Evolutionary conservation across 192 early-diverging fungal genomes (phyloP).

Genomic region (Chytriomyces sp.): DNA sequence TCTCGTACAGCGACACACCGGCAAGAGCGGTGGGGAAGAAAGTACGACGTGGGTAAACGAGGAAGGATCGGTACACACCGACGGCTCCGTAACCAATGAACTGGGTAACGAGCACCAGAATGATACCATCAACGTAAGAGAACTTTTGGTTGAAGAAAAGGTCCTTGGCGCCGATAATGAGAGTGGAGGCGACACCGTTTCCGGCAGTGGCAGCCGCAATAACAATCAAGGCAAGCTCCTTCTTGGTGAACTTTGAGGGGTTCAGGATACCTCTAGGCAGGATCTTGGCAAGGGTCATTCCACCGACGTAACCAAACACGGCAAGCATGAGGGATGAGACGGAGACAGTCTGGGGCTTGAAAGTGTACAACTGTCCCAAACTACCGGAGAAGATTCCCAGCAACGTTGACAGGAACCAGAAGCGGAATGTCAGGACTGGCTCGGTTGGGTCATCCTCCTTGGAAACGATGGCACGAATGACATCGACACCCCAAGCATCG

Average conservation of each 20-base stretch:
- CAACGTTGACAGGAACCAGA: constrained; percentile 47
- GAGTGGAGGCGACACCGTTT: too few species aligned
- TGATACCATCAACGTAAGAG: constrained; percentile 67
- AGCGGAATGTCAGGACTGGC: constrained; percentile 59
- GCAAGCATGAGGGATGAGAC: constrained; percentile 7
- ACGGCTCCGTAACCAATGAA: constrained; percentile 66
- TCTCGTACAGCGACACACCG: constrained; percentile 75
- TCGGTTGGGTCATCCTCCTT: constrained; percentile 21
- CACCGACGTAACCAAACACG: background rate
- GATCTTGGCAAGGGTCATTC: too few species aligned
- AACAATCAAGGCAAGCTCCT: too few species aligned
- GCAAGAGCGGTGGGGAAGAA: constrained; percentile 79
- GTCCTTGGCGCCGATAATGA: background rate
- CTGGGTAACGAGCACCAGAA: constrained; percentile 25
- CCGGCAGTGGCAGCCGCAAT: too few species aligned
- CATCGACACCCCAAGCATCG: background rate
- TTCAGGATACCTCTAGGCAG: too few species aligned
- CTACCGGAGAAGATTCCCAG: constrained; percentile 42
- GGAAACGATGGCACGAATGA: background rate
- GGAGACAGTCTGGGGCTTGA: constrained; percentile 17
- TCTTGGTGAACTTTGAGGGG: too few species aligned
- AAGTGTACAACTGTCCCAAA: constrained; percentile 10
- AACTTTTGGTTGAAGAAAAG: background rate
- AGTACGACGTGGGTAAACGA: constrained; percentile 81
- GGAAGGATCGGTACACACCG: constrained; percentile 70